Evolutionary conservation across 192 early-diverging fungal genomes (phyloP).

Genomic region (Diversispora eburnea): DNA sequence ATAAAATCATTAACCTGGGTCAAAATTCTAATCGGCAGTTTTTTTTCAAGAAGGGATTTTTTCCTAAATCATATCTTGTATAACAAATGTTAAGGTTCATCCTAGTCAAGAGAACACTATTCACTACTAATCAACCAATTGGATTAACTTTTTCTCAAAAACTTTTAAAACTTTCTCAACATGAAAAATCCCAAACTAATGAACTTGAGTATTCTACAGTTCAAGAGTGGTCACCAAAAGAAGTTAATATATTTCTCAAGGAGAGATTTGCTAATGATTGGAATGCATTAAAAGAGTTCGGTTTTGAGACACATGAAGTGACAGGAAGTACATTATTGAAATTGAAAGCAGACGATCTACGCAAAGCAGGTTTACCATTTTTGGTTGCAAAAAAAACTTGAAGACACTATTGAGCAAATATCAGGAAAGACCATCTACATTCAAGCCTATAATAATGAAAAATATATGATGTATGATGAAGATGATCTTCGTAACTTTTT

Average conservation of each 20-base stretch:
- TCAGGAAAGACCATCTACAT: background rate
- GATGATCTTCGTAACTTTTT: background rate
- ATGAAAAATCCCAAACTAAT: background rate
- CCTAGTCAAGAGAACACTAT: no score
- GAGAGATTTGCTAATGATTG: conserved; percentile 6
- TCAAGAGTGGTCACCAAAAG: background rate
- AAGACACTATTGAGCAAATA: background rate
- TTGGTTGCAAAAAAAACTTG: conserved; percentile 5
- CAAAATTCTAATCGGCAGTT: no score
- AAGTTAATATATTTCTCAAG: conserved; percentile 14
- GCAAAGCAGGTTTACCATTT: background rate
- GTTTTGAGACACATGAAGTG: background rate
- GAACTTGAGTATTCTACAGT: conserved; percentile 8
- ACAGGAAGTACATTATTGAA: background rate
- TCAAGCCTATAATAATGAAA: conserved; percentile 13
- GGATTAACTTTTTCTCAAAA: no score
- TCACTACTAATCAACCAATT: no score
- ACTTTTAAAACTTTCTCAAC: no score
- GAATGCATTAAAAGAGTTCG: conserved; percentile 1
- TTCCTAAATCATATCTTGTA: no score
- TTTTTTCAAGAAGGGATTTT: no score
- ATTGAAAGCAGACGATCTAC: conserved; percentile 6
- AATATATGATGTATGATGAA: background rate
- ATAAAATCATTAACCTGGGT: no score
- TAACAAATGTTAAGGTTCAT: no score